Percentiles rank a stretch among this genome's conserved stretches.
These are phyloP conservation scores for Cystobasidium tubakii DNA, from an alignment of 768 basidiomycete genomes.

Conservation along the genomic window DNA sequence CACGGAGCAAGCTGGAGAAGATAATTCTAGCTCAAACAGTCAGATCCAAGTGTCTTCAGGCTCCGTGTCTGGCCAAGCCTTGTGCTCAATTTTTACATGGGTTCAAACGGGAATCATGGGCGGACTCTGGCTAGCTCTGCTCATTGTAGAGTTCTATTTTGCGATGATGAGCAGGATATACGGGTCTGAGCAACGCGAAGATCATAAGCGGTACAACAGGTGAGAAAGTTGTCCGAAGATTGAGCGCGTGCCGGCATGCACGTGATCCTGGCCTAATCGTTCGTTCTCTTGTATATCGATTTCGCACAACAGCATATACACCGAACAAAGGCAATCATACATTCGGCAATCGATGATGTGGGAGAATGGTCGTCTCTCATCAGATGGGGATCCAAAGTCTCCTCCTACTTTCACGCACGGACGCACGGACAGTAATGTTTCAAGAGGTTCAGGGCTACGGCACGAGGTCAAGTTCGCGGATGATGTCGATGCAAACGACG, in stretches of 20 bases:
- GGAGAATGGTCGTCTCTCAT: conserved; percentile 1
- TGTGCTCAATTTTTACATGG: conserved; percentile 89
- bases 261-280: conserved; percentile 7
- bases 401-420: conserved; percentile 24
- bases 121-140: conserved; percentile 72
- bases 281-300: not conserved
- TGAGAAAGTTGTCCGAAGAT: not conserved
- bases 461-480: conserved; percentile 32
- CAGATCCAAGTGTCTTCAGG: conserved; percentile 19
- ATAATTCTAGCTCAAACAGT: conserved; percentile 10
- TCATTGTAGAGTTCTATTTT: conserved; percentile 37
- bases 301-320: conserved; percentile 34
- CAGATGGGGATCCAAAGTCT: not conserved
- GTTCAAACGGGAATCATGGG: conserved; percentile 87
- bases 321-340: conserved; percentile 30
- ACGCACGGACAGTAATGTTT: conserved; percentile 26
- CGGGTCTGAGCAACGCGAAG: conserved; percentile 32
- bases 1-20: not conserved
- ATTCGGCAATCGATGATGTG: conserved; percentile 32
- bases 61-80: conserved; percentile 57
- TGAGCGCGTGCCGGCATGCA: not conserved
- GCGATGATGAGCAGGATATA: conserved; percentile 28
- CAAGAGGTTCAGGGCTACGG: conserved; percentile 33
- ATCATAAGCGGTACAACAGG: conserved; percentile 23
- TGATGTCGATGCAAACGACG: conserved; percentile 1